Evolutionary conservation across 768 basidiomycete genomes (phyloP), one percentile per base, ranked within the genome.

Genomic region (Xanthoconium stramineum): DNA sequence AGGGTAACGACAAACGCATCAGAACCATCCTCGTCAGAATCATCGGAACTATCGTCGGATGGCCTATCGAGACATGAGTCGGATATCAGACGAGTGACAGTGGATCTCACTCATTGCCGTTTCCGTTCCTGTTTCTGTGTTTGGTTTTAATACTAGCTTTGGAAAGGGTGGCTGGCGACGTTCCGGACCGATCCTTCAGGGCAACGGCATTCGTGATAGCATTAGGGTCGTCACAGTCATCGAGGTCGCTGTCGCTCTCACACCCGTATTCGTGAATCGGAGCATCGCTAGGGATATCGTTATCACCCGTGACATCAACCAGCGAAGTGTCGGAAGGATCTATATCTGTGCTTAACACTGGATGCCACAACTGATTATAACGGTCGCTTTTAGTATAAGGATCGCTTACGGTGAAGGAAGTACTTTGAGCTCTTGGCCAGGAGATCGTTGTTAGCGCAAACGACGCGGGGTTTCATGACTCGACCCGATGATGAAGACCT

Each of bases 361-460:
- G 28, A 19, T 4, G 9, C 17, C 15, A 35, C 0, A n/a, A n/a
- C n/a, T 1, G 29, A 45, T 17, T 30, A 29, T 11, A 3, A 30
- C 17, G 44, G 4, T 29, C 6, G n/a, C n/a, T 5, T 11, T 2
- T 36, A 20, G 11, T 33, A 2, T 14, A 9, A 24, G 0, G n/a
- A 50, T 7, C 1, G 48, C 74, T 52, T 52, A 71, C 71, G 12
- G 12, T 57, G 55, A 14, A 65, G 55, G 13, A 74, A 71, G 50
- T 67, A 74, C 2, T 59, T 61, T 0, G 74, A 67, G n/a, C 60
- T 59, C 14, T 63, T 61, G 11, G 61, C 57, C 1, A 72, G 55
- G 15, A 72, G 50, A 32, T 33, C 37, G 15, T 70, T 66, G 54
- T 71, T 72, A 11, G 65, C 67, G n/a, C 59, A 68, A 32, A 72